These are phyloP conservation scores for Talaromyces pinophilus DNA, from an alignment of 2,329 filamentous ascomycete species.

Conservation along the genomic window DNA sequence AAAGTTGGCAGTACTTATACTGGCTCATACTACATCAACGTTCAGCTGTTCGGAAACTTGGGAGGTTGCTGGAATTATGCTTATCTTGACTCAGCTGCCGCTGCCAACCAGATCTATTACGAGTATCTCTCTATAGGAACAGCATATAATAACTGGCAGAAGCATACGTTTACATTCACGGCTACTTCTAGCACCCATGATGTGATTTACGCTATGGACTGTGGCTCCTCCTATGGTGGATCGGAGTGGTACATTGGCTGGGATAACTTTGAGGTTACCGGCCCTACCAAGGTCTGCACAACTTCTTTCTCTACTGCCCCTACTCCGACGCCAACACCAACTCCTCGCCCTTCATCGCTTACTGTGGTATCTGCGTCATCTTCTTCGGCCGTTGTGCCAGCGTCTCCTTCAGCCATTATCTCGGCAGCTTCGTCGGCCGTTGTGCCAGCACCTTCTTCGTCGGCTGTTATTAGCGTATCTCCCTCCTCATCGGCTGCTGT, in stretches of 20 bases:
- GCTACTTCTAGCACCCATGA: conserved; percentile 7
- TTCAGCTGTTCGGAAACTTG: background rate
- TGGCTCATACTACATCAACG: background rate
- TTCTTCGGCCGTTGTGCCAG: background rate
- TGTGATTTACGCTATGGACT: conserved; percentile 3
- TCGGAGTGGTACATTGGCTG: background rate
- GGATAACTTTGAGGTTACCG: conserved; percentile 9
- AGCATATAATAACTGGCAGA: background rate
- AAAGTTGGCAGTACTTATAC: conserved; percentile 11
- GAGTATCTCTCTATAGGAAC: background rate
- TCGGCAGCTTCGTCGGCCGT: background rate
- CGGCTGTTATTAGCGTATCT: background rate
- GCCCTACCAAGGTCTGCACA: background rate
- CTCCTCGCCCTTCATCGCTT: background rate
- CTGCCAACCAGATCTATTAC: background rate
- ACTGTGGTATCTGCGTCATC: background rate
- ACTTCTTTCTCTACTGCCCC: conserved; percentile 10
- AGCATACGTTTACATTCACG: conserved; percentile 3
- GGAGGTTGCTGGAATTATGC: conserved; percentile 4
- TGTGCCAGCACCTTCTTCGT: background rate
- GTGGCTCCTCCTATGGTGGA: background rate
- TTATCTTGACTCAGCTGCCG: background rate
- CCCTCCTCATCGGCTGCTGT: background rate
- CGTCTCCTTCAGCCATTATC: background rate
- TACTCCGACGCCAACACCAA: conserved; percentile 12